Evolutionary conservation across 192 early-diverging fungal species (phyloP).

Genomic region (Paraglomus occultum): DNA sequence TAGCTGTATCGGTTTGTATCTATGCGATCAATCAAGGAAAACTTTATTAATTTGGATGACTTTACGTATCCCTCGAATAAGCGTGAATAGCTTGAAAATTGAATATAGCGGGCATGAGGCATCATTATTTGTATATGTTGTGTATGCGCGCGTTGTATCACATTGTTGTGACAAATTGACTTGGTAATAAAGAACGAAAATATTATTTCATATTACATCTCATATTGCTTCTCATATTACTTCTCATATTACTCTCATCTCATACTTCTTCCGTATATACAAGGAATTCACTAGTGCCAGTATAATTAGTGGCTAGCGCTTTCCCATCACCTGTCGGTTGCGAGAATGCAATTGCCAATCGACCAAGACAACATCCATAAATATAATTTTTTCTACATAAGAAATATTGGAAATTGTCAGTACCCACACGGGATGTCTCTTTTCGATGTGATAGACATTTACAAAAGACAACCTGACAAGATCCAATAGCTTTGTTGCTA

Average conservation of each 20-base stretch:
- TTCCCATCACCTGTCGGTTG: slow-evolving; percentile 51
- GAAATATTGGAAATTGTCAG: neutral
- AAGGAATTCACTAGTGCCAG: slow-evolving; percentile 39
- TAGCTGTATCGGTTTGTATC: slow-evolving; percentile 84
- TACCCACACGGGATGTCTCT: neutral
- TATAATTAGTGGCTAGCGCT: slow-evolving; percentile 38
- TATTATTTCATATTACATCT: neutral
- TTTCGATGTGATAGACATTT: neutral
- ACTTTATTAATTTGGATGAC: slow-evolving; percentile 78
- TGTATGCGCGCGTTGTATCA: too few species aligned
- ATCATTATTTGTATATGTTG: too few species aligned
- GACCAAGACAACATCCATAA: slow-evolving; percentile 38
- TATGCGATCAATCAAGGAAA: slow-evolving; percentile 95
- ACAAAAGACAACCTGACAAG: slow-evolving; percentile 30
- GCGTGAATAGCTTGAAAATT: slow-evolving; percentile 39
- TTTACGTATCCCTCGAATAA: slow-evolving; percentile 89
- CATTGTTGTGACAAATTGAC: neutral
- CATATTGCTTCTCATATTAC: neutral
- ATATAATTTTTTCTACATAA: slow-evolving; percentile 35
- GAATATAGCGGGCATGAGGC: neutral
- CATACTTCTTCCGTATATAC: slow-evolving; percentile 39
- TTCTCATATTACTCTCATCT: neutral
- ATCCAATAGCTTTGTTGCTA: slow-evolving; percentile 43
- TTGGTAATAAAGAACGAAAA: neutral
- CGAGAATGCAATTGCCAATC: slow-evolving; percentile 41